Percentiles rank a stretch among this genome's conserved stretches.
Evolutionary conservation across 495 filamentous ascomycete genomes (phyloP).

Genomic region (Bacidia rubella): DNA sequence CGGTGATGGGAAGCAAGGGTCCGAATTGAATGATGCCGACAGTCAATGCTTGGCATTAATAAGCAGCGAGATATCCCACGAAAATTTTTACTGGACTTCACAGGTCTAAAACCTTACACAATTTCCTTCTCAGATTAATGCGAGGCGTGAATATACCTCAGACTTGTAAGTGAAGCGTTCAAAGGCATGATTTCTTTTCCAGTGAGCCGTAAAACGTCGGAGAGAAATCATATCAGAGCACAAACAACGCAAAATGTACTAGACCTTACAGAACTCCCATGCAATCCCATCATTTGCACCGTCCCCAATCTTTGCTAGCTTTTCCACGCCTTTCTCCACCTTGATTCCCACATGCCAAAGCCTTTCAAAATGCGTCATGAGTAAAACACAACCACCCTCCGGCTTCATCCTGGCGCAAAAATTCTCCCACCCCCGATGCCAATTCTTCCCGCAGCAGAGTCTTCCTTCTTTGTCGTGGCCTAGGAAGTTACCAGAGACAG

Average conservation of each 20-base stretch:
- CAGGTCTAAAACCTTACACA: no score
- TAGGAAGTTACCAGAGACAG: constrained; percentile 16
- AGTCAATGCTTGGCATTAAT: no score
- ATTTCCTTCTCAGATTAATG: no score
- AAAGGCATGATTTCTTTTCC: no score
- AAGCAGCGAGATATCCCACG: no score
- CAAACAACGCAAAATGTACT: no score
- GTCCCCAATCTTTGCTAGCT: constrained; percentile 17
- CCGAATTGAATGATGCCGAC: background rate
- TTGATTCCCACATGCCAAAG: constrained; percentile 21
- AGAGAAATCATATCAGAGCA: no score
- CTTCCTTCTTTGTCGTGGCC: constrained; percentile 18
- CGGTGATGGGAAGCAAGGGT: background rate
- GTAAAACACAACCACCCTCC: constrained; percentile 22
- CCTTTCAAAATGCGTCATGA: constrained; percentile 20
- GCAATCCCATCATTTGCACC: constrained; percentile 11
- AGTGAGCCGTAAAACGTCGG: no score
- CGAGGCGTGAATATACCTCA: no score
- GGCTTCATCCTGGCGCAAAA: constrained; percentile 17
- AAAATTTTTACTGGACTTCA: no score
- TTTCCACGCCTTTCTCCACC: constrained; percentile 17
- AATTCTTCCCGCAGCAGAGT: constrained; percentile 14
- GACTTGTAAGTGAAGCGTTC: no score
- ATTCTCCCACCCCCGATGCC: constrained; percentile 17
- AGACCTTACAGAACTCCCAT: constrained; percentile 23